Evolutionary conservation across 257 asterid genomes (phyloP), one percentile per base, ranked within the genome.

Genomic region (Craterostigma plantagineum): DNA sequence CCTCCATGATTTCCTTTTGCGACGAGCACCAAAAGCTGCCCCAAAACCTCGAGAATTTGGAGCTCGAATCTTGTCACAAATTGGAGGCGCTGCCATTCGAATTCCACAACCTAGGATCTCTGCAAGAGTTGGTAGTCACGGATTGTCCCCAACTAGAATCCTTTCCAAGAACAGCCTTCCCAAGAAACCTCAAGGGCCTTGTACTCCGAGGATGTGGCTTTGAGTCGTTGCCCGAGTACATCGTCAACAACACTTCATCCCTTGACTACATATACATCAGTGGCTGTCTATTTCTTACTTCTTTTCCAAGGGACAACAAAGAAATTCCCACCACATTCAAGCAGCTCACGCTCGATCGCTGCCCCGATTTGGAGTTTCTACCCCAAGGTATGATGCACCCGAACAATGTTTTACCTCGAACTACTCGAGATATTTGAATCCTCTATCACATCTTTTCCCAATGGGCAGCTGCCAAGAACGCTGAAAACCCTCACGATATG

Each of bases 181-280:
- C 79, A 7, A 30, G 66, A 9, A 66, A 63, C 46, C 61, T 71
- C 42, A 57, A 63, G 45, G 75, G 72, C 50, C 52, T 66, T 13
- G 72, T 54, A 35, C 64, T 71, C 35, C 62, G 62, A 41, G 72
- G 79, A 48, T 71, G 79, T 54, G 63, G 65, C 43, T 4, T 63
- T 45, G 66, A 66, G 55, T 63, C 57, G n/a, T 48, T 66, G 44
- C 71, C 71, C 1, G 66, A 59, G 61, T 18, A 55, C 18, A 53
- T 48, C 59, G 57, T 70, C 45, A 70, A 61, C 30, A 57, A 39
- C 34, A 61, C 60, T 47, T 36, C 60, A 5, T 57, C 66, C 48
- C 75, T 66, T 3, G 52, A 64, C 11, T 63, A 33, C 43, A n/a
- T 70, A 40, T 60, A 52, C 59, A 57, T 71, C 46, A 43, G 52